These are phyloP conservation scores for Macrophomina tecta DNA, from an alignment of 2,329 filamentous ascomycete species.

Conservation along the genomic window DNA sequence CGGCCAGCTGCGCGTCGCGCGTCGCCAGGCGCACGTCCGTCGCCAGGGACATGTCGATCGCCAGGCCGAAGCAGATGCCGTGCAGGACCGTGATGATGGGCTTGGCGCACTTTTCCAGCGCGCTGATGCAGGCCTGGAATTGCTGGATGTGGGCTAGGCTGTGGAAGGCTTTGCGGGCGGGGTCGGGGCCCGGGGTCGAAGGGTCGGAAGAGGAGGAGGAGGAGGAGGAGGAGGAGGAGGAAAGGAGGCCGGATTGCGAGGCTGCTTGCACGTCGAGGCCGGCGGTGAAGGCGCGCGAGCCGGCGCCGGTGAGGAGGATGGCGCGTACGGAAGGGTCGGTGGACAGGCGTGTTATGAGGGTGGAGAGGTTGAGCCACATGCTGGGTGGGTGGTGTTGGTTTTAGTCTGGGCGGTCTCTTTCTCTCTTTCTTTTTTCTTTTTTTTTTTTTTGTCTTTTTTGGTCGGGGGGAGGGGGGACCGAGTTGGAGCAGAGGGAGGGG, in stretches of 20 bases:
- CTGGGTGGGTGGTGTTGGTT: slow-evolving; percentile 40
- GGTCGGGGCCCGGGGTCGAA: slow-evolving; percentile 3
- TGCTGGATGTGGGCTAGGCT: slow-evolving; percentile 71
- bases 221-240: slow-evolving; percentile 30
- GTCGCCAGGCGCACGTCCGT: slow-evolving; percentile 74
- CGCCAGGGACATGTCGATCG: slow-evolving; percentile 63
- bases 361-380: slow-evolving; percentile 84
- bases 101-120: slow-evolving; percentile 87
- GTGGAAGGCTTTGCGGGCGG: slow-evolving; percentile 16
- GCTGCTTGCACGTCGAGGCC: slow-evolving; percentile 84
- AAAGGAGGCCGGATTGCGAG: slow-evolving; percentile 57
- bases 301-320: slow-evolving; percentile 80
- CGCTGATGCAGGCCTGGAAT: slow-evolving; percentile 79
- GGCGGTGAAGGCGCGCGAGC: slow-evolving; percentile 82
- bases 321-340: slow-evolving; percentile 73
- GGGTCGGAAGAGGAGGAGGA: slow-evolving; percentile 28
- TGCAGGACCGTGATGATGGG: slow-evolving; percentile 42
- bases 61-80: slow-evolving; percentile 45
- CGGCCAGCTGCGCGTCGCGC: slow-evolving; percentile 65
- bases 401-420: not conserved
- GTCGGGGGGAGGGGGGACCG: no score
- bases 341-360: slow-evolving; percentile 75
- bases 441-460: no score
- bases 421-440: no score
- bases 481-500: no score